Evolutionary conservation across 176 grass and related monocot genomes (phyloP), one percentile per base, ranked within the genome.

Genomic region (Aechmea fasciata): DNA sequence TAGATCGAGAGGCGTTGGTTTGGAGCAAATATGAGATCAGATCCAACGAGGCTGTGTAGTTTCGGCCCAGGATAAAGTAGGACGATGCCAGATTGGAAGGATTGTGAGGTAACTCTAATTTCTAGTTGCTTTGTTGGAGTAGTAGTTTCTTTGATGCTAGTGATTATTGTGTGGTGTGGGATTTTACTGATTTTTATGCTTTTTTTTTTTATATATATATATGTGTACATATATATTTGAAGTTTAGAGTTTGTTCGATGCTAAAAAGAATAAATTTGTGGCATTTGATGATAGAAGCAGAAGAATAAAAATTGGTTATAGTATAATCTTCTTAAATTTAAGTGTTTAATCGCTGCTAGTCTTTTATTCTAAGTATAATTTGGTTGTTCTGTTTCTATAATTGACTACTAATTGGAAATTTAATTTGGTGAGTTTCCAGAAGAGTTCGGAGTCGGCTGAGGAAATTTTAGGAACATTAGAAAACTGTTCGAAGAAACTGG

Each of bases 81-180:
- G 81, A 81, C 28, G 81, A 88, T 88, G 85, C 85, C 73, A 83
- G 81, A 84, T 80, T 88, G 77, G 77, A 80, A 62, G 61, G 81
- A 62, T 71, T 59, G 69, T 63, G 85, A 88, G 85, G 85, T 88
- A 70, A 83, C 65, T 11, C 57, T 18, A 12, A 74, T 52, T 1
- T 17, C 63, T 83, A 55, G 63, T 68, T 72, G n/a, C 28, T 63
- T 17, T 57, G 23, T 77, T 71, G 23, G 59, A 79, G 57, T 52
- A 70, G 64, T 75, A 13, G 62, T 54, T 75, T 59, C 9, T 70
- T 51, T 11, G 5, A 1, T 49, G 52, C 15, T 41, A 22, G 5
- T 64, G 3, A 67, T 13, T 18, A 15, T 2, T 26, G 63, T 72
- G 29, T 19, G 75, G 67, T 51, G 8, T 47, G 9, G 68, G 50